phyloP scores from a whole-genome alignment of 2,329 filamentous ascomycete genomes.

The Ceratocystis huliohia region DNA sequence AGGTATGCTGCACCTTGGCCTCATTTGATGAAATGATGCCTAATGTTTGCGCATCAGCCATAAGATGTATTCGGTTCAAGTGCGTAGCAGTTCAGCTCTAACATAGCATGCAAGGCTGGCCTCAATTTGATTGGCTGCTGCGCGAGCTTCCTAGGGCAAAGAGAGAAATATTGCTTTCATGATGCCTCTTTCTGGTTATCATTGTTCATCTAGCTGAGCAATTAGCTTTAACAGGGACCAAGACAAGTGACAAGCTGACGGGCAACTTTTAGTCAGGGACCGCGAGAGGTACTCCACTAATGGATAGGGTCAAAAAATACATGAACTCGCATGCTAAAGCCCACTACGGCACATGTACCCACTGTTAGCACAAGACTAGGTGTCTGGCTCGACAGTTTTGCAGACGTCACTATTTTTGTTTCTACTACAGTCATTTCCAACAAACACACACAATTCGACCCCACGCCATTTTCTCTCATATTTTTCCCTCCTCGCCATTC shows the following conservation, averaged over 20 bases:
- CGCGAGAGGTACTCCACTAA: neutral
- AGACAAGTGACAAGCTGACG: neutral
- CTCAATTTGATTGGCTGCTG: neutral
- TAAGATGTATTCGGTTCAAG: too few relatives aligned
- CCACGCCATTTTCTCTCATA: slow-evolving; percentile 7
- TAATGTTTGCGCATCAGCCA: too few relatives aligned
- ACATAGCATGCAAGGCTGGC: neutral
- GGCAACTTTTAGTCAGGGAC: neutral
- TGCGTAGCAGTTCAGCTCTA: too few relatives aligned
- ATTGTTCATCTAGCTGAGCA: neutral
- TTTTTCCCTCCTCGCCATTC: neutral
- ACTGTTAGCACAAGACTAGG: slow-evolving; percentile 21
- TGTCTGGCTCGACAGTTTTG: neutral
- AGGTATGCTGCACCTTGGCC: too few relatives aligned
- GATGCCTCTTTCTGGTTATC: neutral
- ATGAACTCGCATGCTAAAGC: neutral
- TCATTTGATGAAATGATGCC: too few relatives aligned
- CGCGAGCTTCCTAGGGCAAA: neutral
- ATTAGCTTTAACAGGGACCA: neutral
- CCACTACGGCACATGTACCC: neutral
- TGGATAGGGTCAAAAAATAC: neutral
- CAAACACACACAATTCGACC: neutral
- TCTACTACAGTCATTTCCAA: neutral
- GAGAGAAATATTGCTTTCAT: neutral
- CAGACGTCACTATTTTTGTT: slow-evolving; percentile 3